A percentile compares a stretch with the other conserved stretches of the same genome.
These are phyloP conservation scores for Chytriomyces hyalinus DNA, from an alignment of 192 early-diverging fungal species.

Conservation along the genomic window DNA sequence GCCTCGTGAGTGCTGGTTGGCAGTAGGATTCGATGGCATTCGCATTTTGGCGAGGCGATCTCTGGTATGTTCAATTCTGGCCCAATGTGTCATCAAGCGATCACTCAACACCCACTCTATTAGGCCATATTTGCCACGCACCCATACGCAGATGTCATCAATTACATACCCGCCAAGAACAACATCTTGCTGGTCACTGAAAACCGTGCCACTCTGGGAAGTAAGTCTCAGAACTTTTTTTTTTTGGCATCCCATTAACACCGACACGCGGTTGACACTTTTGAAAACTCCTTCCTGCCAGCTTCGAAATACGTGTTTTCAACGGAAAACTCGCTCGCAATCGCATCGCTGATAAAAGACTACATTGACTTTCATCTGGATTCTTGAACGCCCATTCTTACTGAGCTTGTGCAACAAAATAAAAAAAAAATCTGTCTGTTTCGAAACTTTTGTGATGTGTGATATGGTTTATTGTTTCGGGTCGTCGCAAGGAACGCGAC, in stretches of 20 bases:
- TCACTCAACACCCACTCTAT: constrained; percentile 3
- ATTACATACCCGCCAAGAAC: constrained; percentile 49
- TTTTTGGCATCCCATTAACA: background rate
- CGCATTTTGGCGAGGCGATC: constrained; percentile 48
- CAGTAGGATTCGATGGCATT: constrained; percentile 43
- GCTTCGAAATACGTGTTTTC: constrained; percentile 56
- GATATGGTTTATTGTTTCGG: too few relatives aligned
- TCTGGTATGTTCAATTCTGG: constrained; percentile 33
- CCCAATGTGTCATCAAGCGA: too few relatives aligned
- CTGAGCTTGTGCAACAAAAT: too few relatives aligned
- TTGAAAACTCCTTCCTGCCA: background rate
- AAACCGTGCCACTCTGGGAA: constrained; percentile 35
- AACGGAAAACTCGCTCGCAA: constrained; percentile 44
- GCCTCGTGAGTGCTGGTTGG: constrained; percentile 54
- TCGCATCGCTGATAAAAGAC: constrained; percentile 52
- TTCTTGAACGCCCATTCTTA: background rate
- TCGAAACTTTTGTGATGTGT: too few relatives aligned
- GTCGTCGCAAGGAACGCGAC: too few relatives aligned
- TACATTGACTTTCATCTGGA: constrained; percentile 46
- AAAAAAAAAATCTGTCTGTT: too few relatives aligned
- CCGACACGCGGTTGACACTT: background rate
- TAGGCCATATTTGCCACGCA: constrained; percentile 47
- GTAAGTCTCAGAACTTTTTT: constrained; percentile 32
- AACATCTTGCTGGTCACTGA: constrained; percentile 53
- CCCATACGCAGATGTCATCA: constrained; percentile 45